Conservation (phyloP, 345 rosid species). For the Eucalyptus regnans region DNA sequence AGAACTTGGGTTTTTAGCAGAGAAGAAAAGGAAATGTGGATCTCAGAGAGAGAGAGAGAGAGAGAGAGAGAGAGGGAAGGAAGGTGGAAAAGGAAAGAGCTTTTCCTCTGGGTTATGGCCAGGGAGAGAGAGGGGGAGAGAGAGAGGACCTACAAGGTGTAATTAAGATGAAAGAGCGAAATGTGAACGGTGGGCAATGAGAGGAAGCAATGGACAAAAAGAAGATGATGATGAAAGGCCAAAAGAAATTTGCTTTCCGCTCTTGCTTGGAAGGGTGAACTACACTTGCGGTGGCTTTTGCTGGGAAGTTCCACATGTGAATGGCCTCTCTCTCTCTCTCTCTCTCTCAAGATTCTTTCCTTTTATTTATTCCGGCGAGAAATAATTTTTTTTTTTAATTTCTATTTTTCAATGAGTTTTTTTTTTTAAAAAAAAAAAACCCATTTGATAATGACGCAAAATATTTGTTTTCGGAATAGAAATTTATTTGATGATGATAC, state of each 20-base stretch:
- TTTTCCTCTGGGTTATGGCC: neutral
- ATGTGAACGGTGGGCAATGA: neutral
- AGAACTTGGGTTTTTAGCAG: neutral
- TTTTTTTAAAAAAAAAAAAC: no score
- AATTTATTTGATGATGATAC: no score
- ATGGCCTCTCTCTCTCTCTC: neutral
- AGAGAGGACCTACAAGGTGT: neutral
- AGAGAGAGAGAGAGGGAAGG: neutral
- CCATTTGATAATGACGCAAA: accelerated
- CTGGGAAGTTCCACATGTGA: neutral
- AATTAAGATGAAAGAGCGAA: neutral
- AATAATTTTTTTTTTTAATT: no score
- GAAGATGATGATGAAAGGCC: neutral
- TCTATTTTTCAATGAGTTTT: no score
- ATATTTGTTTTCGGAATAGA: accelerated
- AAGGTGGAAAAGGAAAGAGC: neutral
- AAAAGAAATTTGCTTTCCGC: neutral
- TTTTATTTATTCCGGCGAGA: no score
- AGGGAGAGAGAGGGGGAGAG: neutral
- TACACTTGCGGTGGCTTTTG: neutral
- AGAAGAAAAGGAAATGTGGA: neutral
- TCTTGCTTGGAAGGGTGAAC: neutral
- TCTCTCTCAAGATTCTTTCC: neutral
- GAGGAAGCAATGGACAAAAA: neutral
- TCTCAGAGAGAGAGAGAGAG: neutral